phyloP scores from a whole-genome alignment of 768 basidiomycete species.

The Inosperma sp. region DNA sequence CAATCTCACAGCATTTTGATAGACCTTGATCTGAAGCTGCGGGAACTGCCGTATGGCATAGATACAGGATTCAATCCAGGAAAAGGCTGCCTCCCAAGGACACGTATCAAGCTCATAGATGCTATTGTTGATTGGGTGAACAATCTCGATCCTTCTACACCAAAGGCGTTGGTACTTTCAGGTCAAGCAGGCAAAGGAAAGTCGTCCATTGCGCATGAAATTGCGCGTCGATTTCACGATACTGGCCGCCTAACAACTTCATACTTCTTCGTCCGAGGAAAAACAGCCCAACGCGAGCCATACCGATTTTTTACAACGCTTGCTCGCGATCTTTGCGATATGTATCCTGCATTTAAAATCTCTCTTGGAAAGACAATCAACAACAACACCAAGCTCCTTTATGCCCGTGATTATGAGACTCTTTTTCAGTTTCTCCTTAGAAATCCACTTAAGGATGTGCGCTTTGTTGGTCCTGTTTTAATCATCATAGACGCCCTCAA shows the following conservation, averaged over 20 bases:
- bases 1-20: not conserved
- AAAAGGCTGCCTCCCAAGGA: constrained; percentile 5
- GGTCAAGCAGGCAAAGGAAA: constrained; percentile 37
- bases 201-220: constrained; percentile 33
- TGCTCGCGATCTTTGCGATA: constrained; percentile 22
- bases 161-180: constrained; percentile 22
- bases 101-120: constrained; percentile 21
- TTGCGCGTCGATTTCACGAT: constrained; percentile 22
- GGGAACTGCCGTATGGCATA: not conserved
- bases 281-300: constrained; percentile 4
- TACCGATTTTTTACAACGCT: constrained; percentile 30
- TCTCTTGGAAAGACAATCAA: constrained; percentile 2
- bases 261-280: constrained; percentile 28
- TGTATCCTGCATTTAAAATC: constrained; percentile 3
- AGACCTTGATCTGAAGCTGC: not conserved
- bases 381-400: not conserved
- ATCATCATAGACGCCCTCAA: constrained; percentile 31
- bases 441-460: not conserved
- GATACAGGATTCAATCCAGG: not conserved
- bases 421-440: constrained; percentile 5
- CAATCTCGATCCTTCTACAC: constrained; percentile 10
- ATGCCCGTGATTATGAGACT: not conserved
- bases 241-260: constrained; percentile 26
- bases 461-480: constrained; percentile 11
- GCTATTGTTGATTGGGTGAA: constrained; percentile 24